Percentiles rank a stretch among this genome's conserved stretches.
Conservation (phyloP, 2,329 filamentous ascomycete species). For the Penicillium brasilianum region DNA sequence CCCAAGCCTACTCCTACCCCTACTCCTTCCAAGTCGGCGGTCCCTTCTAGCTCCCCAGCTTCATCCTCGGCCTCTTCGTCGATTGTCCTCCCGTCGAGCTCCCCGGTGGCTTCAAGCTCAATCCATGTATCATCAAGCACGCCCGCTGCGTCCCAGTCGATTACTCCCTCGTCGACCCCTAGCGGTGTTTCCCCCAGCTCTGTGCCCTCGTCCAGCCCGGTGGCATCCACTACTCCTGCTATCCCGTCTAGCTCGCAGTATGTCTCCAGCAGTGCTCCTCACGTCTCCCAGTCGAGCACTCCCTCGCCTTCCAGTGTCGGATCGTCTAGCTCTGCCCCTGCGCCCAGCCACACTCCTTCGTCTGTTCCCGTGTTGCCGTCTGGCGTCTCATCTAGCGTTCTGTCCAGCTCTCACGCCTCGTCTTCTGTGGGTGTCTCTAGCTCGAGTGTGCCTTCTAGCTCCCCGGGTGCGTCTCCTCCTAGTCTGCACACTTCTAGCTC, state of each 20-base stretch:
- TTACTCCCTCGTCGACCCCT: neutral
- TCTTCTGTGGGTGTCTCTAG: neutral
- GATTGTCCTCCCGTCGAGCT: conserved; percentile 2
- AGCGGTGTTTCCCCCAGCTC: no score
- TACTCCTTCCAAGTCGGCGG: neutral
- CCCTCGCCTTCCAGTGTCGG: neutral
- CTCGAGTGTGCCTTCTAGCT: neutral
- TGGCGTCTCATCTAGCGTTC: neutral
- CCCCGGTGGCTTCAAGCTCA: conserved; percentile 11
- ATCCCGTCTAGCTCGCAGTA: neutral
- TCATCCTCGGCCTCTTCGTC: conserved; percentile 4
- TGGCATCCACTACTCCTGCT: neutral
- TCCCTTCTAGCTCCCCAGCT: conserved; percentile 10
- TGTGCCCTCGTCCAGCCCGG: neutral
- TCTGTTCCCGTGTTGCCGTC: neutral
- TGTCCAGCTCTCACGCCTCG: neutral
- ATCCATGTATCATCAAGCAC: neutral
- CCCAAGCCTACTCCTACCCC: neutral
- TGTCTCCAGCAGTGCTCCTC: neutral
- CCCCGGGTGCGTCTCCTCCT: neutral
- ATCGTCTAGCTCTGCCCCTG: conserved; percentile 13
- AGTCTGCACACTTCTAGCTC: neutral
- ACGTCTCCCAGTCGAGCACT: conserved; percentile 3
- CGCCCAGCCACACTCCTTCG: conserved; percentile 4
- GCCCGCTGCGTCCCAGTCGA: neutral